Evolutionary conservation across 2,329 filamentous ascomycete species (phyloP), one percentile per base, ranked within the genome.

Genomic region (Xylaria sp.): DNA sequence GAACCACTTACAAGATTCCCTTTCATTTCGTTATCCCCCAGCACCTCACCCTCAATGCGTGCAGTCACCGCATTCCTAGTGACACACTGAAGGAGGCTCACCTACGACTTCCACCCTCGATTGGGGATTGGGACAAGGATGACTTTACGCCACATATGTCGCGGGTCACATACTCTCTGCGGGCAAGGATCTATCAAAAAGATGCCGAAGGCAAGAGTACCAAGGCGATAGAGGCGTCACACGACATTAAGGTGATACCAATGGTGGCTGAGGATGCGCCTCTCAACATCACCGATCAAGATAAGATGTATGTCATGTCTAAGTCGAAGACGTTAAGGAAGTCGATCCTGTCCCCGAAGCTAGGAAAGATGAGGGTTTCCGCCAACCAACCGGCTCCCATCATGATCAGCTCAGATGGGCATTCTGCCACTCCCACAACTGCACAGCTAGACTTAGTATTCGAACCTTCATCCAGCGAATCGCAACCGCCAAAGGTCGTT

Each of bases 21-120:
- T 87, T 89, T 79, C 79, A 87, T 79, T 89, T 89, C 71, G 84
- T 89, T 66, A 83, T 89, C 18, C 87, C 87, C 21, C 81, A 82
- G 71, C 83, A 88, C 63, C 84, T 89, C 68, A 88, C 87, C 21
- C 80, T 88, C 59, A 83, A 82, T 67, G 86, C 87, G 21, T 89
- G 87, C 81, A 84, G 80, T 73, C 87, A 89, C 79, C 72, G 76
- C 32, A 81, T 83, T 63, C 78, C 80, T 48, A 81, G 81, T 48
- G 78, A 80, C n/a, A 79, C 79, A 55, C 80, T 89, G 35, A 81
- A 82, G 62, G 85, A 86, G 40, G 81, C 85, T 55, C 87, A 89
- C 78, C 78, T 86, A 47, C 81, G 83, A 13, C 80, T 88, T 25
- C 87, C 87, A 1, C 87, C 87, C 0, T 84, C 84, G 12, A 77